Base-by-base conservation (phyloP, 176 grass and related monocot genomes). In the Dendrocalamus sinicus region DNA sequence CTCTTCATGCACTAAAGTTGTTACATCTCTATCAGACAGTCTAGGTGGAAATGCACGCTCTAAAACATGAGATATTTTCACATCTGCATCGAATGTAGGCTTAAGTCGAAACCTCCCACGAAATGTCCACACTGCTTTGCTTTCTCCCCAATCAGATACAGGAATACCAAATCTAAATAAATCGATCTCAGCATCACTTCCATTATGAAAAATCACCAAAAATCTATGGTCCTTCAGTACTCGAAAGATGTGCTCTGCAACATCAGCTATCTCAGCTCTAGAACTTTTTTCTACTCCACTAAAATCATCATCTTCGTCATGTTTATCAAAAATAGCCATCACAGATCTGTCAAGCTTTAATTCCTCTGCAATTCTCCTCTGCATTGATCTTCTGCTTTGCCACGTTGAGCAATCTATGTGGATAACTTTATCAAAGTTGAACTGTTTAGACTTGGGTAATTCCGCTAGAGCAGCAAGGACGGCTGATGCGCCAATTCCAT, bases 341-440 rank as follows among this genome's bases (percentile, higher is more conserved):
- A 53, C 22, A 5, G 22, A 72, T 39, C 2, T 20, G 12, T 2
- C 6, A 22, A 84, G 60, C 1, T 50, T 8, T 20, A 84, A 22
- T 1, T 67, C 47, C 14, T 69, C 9, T 32, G 23, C 83, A 19
- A 85, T 68, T 9, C 0, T 58, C 22, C 83, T 77, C 1, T 85
- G 83, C 14, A 77, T 4, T 28, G 23, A 62, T 57, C 83, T 85
- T 15, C 61, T 65, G 4, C 11, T 85, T 76, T 67, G 28, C 81
- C 81, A 83, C 3, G 6, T 35, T 9, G 55, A 74, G 17, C 81
- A 73, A 39, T 83, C 81, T 44, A 74, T 73, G 0, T 63, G 70
- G 54, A 83, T 51, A 14, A 74, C 54, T 15, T 20, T 16, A 20
- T 64, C 55, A 13, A 83, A 73, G 45, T 60, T 20, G 13, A 7